Conservation (phyloP, 176 grass and related monocot species). For the Oryza punctata region DNA sequence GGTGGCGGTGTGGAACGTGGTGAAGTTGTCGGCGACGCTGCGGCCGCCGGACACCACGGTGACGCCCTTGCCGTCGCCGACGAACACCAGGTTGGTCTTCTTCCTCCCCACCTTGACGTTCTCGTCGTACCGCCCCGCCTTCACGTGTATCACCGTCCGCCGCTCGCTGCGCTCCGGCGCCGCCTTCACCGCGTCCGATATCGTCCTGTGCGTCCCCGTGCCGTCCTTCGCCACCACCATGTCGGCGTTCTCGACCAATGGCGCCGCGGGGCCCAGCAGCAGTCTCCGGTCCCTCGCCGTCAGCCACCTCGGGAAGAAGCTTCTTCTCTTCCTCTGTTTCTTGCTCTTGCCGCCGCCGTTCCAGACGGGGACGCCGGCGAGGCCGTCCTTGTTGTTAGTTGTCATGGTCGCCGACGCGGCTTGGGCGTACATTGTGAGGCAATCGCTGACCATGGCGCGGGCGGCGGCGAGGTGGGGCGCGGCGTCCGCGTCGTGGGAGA, state of each 20-base stretch:
- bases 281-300: constrained; percentile 38
- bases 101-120: constrained; percentile 61
- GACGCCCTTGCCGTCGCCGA: constrained; percentile 60
- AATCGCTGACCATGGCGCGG: constrained; percentile 40
- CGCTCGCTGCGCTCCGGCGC: constrained; percentile 51
- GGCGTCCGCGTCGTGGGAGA: constrained; percentile 10
- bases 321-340: constrained; percentile 5
- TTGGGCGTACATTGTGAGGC: constrained; percentile 42
- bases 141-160: constrained; percentile 59
- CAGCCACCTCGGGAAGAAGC: constrained; percentile 47
- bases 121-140: constrained; percentile 63
- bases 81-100: constrained; percentile 70
- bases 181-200: constrained; percentile 48
- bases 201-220: constrained; percentile 42
- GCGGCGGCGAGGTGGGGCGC: constrained; percentile 34
- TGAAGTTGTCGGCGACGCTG: constrained; percentile 52
- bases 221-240: constrained; percentile 61
- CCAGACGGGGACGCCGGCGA: constrained; percentile 24
- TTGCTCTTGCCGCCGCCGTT: not conserved
- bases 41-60: constrained; percentile 45
- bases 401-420: not conserved
- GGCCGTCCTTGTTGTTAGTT: constrained; percentile 15
- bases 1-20: constrained; percentile 71
- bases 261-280: constrained; percentile 17
- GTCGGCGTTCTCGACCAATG: constrained; percentile 19